phyloP scores from a whole-genome alignment of 805 yeast genomes.

The Pichia scutulata region DNA sequence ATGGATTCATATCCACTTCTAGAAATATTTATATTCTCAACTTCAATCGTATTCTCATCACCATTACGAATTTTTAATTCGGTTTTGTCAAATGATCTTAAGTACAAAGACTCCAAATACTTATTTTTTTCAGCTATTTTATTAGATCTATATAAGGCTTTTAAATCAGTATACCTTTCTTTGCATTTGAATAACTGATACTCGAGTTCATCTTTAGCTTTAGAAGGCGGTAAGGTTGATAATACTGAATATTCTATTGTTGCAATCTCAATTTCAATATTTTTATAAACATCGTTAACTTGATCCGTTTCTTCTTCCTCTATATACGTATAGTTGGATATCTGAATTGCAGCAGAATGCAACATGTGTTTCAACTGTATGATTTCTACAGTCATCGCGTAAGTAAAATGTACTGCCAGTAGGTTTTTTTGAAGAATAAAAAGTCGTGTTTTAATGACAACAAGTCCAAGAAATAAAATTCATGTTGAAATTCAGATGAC shows the following conservation, averaged over 20 bases:
- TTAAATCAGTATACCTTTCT: slow-evolving; percentile 22
- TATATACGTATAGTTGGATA: not conserved
- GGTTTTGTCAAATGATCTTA: slow-evolving; percentile 8
- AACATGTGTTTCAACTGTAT: not conserved
- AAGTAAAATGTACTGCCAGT: too few relatives aligned
- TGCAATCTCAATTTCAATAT: slow-evolving; percentile 13
- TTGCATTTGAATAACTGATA: slow-evolving; percentile 14
- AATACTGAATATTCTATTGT: slow-evolving; percentile 10
- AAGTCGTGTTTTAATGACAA: not conserved
- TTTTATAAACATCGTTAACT: slow-evolving; percentile 17
- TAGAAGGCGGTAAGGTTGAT: slow-evolving; percentile 4
- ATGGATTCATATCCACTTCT: slow-evolving; percentile 12
- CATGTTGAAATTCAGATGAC: not conserved
- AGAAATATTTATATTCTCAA: not conserved
- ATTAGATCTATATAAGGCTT: slow-evolving; percentile 22
- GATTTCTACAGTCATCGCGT: not conserved
- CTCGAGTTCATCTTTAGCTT: slow-evolving; percentile 2
- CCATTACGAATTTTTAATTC: slow-evolving; percentile 2
- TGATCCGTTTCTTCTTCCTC: not conserved
- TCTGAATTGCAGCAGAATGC: not conserved
- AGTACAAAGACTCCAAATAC: slow-evolving; percentile 11
- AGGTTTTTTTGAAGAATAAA: too few relatives aligned
- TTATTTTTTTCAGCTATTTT: slow-evolving; percentile 20
- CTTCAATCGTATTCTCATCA: not conserved
- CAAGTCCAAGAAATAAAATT: too few relatives aligned